Base-by-base conservation (phyloP, 2,329 filamentous ascomycete species). In the Clarireedia paspali region DNA sequence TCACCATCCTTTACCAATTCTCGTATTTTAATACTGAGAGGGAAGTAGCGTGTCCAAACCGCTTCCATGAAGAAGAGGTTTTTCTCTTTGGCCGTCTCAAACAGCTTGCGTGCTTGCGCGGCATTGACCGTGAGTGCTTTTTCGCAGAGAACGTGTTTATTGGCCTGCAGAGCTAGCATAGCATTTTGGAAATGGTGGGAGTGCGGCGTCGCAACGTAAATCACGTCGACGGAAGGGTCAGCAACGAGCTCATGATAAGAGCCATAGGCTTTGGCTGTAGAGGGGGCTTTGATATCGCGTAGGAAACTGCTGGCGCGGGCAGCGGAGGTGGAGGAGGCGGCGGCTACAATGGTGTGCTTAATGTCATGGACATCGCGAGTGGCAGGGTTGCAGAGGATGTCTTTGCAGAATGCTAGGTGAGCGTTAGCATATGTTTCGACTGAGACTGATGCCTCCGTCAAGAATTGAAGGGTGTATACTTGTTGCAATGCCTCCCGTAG, bases 111-210 rank as follows among this genome's bases (percentile, higher is more conserved):
- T 4, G 81, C 71, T 65, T 88, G 85, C 27, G 75, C 75, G 1
- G 84, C 84, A 65, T 88, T 88, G 47, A 85, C 82, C 0, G 85
- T 88, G 62, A 89, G 84, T 0, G 85, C 78, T 70, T 89, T 89
- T 70, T 88, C 85, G 67, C 84, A 88, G 3, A 88, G 75, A 15
- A 88, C 83, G 62, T 85, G 74, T 71, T 88, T 88, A 38, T 83
- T 83, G 1, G 82, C 82, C 54, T 83, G 76, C 23, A 89, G 73
- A 44, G 77, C 80, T 4, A 88, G 75, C 74, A 83, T 81, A 24
- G 78, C 77, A 67, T 88, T 85, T 66, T 87, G 84, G 70, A 84
- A 88, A 71, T 88, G 85, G 66, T 88, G 85, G 24, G 82, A 86
- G 70, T 88, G 85, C 5, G 85, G 85, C 4, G 85, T 88, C 4